phyloP scores from a whole-genome alignment of 2,329 filamentous ascomycete genomes.

The Botrytis fabae region DNA sequence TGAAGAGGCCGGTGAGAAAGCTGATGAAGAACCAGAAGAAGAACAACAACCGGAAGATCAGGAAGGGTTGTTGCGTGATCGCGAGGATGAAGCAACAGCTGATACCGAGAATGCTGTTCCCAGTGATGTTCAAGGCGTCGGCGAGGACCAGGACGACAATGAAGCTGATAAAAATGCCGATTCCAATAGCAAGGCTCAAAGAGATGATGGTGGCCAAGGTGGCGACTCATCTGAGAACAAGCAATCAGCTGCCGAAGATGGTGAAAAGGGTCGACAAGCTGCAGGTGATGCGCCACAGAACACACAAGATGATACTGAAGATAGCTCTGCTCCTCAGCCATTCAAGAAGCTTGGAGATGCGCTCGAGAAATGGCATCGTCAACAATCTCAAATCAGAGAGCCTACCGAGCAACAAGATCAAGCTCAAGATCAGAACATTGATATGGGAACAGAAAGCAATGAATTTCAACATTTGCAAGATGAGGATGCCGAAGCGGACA shows the following conservation, averaged over 20 bases:
- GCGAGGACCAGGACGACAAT: conserved; percentile 65
- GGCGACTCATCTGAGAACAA: conserved; percentile 65
- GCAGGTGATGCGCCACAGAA: conserved; percentile 45
- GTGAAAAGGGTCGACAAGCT: conserved; percentile 50
- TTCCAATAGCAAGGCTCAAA: conserved; percentile 60
- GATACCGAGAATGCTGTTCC: conserved; percentile 63
- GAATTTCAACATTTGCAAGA: conserved; percentile 93
- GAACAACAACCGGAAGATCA: conserved; percentile 54
- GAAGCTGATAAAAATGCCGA: conserved; percentile 63
- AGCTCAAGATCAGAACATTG: conserved; percentile 31
- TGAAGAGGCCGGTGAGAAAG: conserved; percentile 53
- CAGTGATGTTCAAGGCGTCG: conserved; percentile 63
- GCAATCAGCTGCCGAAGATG: conserved; percentile 63
- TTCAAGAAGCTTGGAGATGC: conserved; percentile 96
- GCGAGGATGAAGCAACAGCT: conserved; percentile 51
- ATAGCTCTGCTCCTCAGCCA: conserved; percentile 58
- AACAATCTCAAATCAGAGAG: conserved; percentile 74
- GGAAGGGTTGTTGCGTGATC: conserved; percentile 42
- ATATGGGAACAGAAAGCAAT: conserved; percentile 67
- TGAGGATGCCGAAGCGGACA: conserved; percentile 77
- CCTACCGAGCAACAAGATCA: conserved; percentile 53
- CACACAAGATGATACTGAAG: conserved; percentile 42
- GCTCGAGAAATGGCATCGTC: conserved; percentile 88
- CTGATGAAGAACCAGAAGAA: conserved; percentile 50
- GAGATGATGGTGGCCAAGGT: conserved; percentile 65